Conservation (phyloP, 805 yeast genomes). For the Sugiyamaella smithiae region DNA sequence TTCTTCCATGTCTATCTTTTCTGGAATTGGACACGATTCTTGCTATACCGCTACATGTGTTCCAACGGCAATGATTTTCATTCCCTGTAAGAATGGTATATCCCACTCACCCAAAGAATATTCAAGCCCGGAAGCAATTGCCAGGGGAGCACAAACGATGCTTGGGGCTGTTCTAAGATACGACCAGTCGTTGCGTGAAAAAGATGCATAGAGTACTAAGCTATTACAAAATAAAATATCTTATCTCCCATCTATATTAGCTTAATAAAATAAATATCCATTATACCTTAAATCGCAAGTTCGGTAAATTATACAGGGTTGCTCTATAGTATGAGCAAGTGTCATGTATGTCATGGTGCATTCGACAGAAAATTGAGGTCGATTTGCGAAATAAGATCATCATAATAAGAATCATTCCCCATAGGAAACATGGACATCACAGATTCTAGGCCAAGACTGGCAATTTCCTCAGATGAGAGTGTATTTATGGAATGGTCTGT, state of each 20-base stretch:
- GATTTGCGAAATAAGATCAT: slow-evolving; percentile 16
- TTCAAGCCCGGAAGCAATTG: slow-evolving; percentile 61
- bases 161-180: slow-evolving; percentile 48
- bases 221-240: too few species aligned
- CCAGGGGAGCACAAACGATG: slow-evolving; percentile 56
- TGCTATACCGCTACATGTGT: slow-evolving; percentile 53
- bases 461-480: not conserved
- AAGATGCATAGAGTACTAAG: too few species aligned
- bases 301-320: too few species aligned
- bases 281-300: too few species aligned
- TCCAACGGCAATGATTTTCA: slow-evolving; percentile 74
- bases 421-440: slow-evolving; percentile 18
- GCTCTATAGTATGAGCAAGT: too few species aligned
- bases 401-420: slow-evolving; percentile 18
- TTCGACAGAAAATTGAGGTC: slow-evolving; percentile 12
- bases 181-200: slow-evolving; percentile 28
- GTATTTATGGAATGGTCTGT: not conserved
- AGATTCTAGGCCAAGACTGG: slow-evolving; percentile 10
- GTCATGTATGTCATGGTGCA: not conserved
- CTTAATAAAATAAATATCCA: too few species aligned
- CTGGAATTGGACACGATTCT: slow-evolving; percentile 78
- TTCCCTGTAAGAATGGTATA: slow-evolving; percentile 65
- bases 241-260: too few species aligned
- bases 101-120: slow-evolving; percentile 68
- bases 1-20: slow-evolving; percentile 25